Evolutionary conservation across 2,329 filamentous ascomycete species (phyloP), one percentile per base, ranked within the genome.

Genomic region (Arthrobotrys sinensis): DNA sequence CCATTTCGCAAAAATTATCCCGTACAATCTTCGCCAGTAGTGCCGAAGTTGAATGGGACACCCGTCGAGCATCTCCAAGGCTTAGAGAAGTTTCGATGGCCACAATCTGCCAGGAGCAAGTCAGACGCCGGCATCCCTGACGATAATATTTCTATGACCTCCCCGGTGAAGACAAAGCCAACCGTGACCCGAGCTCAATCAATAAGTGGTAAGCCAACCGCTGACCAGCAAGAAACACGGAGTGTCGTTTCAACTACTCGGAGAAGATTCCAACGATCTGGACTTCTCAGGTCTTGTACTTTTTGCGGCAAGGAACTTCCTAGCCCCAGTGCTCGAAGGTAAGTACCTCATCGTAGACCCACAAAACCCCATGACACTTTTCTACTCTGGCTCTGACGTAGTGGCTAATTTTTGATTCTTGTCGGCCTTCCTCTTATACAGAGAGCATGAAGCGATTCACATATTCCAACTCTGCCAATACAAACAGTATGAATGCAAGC

Each of bases 301-400:
- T 78, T 78, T 28, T 78, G 75, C 32, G n/a, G 11, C 7, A 78
- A 78, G 19, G 50, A 71, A 8, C 46, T 72, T 11, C 75, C 75
- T 10, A 78, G 75, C 19, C 75, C 75, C 5, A 78, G 75, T n/a
- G 75, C 75, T 14, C 50, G 75, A 78, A 68, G 63, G 75, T 78
- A 68, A 67, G 60, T 3, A 12, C 14, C 12, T 36, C 4, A 6
- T 34, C 19, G 16, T 48, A 12, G 16, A 3, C 4, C 3, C 40
- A 45, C 4, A 14, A 45, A 16, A 53, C 34, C 34, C 24, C 2
- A 7, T 46, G 12, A 36, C 19, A n/a, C 24, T 34, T 46, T 8
- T 34, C 11, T 36, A n/a, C 28, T 11, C 7, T 19, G 21, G 11
- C 4, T 19, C 36, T 38, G 36, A 14, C 1, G 8, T 38, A 21